These are phyloP conservation scores for Crotalaria pallida DNA, from an alignment of 306 rosid species.

Conservation along the genomic window DNA sequence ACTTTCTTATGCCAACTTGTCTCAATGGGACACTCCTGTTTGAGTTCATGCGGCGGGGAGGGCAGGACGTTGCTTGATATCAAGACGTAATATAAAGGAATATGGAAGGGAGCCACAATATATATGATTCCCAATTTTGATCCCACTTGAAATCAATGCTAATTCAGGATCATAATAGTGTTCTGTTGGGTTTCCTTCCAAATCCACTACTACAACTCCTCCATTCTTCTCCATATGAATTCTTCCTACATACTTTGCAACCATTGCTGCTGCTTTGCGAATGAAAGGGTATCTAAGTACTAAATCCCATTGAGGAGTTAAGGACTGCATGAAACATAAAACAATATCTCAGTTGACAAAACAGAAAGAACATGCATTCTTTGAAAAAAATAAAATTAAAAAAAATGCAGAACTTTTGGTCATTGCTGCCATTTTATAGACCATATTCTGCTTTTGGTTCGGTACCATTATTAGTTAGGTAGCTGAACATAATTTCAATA, in stretches of 20 bases:
- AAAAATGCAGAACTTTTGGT: too few relatives aligned
- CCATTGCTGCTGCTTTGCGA: conserved; percentile 30
- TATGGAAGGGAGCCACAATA: conserved; percentile 18
- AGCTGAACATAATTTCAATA: background rate
- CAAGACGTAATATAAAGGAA: conserved; percentile 21
- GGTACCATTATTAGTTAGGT: background rate
- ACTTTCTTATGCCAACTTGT: too few relatives aligned
- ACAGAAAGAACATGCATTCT: too few relatives aligned
- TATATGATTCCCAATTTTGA: conserved; percentile 45
- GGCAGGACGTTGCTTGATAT: background rate
- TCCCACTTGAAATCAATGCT: conserved; percentile 37
- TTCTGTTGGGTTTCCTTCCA: conserved; percentile 36
- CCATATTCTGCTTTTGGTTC: background rate
- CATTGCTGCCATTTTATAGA: background rate
- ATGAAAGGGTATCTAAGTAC: conserved; percentile 32
- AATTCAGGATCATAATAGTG: conserved; percentile 40
- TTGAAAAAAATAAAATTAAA: too few relatives aligned
- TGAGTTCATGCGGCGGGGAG: conserved; percentile 20
- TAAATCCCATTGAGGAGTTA: conserved; percentile 24
- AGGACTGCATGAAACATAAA: conserved; percentile 29
- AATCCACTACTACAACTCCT: conserved; percentile 47
- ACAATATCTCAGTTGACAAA: background rate
- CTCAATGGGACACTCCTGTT: too few relatives aligned
- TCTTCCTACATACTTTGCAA: conserved; percentile 15
- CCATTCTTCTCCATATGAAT: conserved; percentile 30